phyloP scores from a whole-genome alignment of 148 eudicot species.

The Camellia granthamiana region DNA sequence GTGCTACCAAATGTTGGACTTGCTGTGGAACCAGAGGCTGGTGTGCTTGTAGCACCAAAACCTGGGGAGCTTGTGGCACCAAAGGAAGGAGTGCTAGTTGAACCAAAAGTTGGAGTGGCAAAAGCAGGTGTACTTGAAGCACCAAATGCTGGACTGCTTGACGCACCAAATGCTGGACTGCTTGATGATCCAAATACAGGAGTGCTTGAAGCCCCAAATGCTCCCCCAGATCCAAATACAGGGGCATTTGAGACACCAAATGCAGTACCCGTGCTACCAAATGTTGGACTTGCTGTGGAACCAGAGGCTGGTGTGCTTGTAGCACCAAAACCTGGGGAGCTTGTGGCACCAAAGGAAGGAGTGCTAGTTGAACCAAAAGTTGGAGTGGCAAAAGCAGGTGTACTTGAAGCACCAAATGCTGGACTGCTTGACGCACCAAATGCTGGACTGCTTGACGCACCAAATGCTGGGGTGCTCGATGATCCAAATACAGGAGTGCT shows the following conservation, averaged over 20 bases:
- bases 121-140: too few species aligned
- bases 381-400: slow-evolving; percentile 26
- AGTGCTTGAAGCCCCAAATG: slow-evolving; percentile 57
- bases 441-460: slow-evolving; percentile 46
- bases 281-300: slow-evolving; percentile 33
- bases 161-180: slow-evolving; percentile 50
- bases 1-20: slow-evolving; percentile 34
- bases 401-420: too few species aligned
- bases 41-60: slow-evolving; percentile 32
- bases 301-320: slow-evolving; percentile 42
- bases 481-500: slow-evolving; percentile 54
- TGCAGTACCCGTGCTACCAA: slow-evolving; percentile 17
- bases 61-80: slow-evolving; percentile 51
- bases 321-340: slow-evolving; percentile 38
- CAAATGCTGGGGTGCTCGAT: slow-evolving; percentile 48
- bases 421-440: too few species aligned
- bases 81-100: slow-evolving; percentile 61
- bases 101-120: slow-evolving; percentile 64
- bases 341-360: slow-evolving; percentile 64
- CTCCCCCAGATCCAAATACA: slow-evolving; percentile 52
- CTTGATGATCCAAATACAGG: slow-evolving; percentile 51
- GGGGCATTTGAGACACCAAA: slow-evolving; percentile 48
- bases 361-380: slow-evolving; percentile 62
- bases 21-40: slow-evolving; percentile 40
- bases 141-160: slow-evolving; percentile 45